Evolutionary conservation across 306 rosid species (phyloP), one percentile per base, ranked within the genome.

Genomic region (Lagenaria siceraria): DNA sequence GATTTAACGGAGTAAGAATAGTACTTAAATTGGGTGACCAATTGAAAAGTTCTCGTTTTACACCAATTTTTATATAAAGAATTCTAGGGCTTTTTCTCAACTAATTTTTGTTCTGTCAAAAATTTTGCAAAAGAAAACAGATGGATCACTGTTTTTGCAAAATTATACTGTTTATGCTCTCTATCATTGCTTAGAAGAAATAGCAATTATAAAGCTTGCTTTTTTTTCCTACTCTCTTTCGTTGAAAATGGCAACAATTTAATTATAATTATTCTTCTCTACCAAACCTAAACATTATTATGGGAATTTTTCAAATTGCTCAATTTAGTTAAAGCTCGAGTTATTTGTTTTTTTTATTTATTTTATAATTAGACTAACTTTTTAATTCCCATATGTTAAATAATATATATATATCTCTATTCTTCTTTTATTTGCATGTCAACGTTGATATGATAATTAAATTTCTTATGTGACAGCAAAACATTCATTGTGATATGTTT

Each of bases 401-500:
- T n/a, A 65, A 65, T 61, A 2, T 11, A 60, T 4, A 7, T 25
- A 27, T 53, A 18, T 14, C 13, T 56, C 35, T 13, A 59, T 35
- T 40, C 29, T 68, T 68, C n/a, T 40, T n/a, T 21, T 68, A n/a
- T 11, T 66, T 33, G 46, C 53, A 68, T 40, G 33, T 68, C 29
- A 36, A 36, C 7, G 29, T 36, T 65, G 51, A 65, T 36, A 36
- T 35, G 49, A 36, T 53, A 53, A 53, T 53, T 65, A 64, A 46
- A 65, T 65, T 14, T 10, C 49, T 18, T 64, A 40, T 61, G 5
- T 29, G 68, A 29, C 68, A 35, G 1, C 24, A 33, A 66, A 68
- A 68, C 74, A 68, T 68, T 68, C 35, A 68, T 68, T 25, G 58
- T 71, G 58, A 48, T 71, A 15, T 71, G 76, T 71, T 48, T 71